Conservation (phyloP, 2,329 filamentous ascomycete genomes). For the Aciculosporium take region DNA sequence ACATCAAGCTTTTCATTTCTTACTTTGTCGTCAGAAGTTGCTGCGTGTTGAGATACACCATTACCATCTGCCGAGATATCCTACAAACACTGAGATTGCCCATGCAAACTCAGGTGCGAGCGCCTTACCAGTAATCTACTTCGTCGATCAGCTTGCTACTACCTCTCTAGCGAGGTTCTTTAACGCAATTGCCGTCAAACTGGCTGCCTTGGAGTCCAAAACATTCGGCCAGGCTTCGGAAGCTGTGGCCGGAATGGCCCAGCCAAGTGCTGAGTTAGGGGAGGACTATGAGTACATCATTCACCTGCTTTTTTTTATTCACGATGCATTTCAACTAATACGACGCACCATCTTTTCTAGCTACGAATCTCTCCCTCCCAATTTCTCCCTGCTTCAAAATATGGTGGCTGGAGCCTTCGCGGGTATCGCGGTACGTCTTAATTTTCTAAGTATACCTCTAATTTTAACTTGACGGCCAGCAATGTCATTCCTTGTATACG, state of each 20-base stretch:
- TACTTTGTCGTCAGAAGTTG: neutral
- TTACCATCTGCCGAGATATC: neutral
- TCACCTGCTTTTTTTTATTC: neutral
- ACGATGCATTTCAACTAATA: neutral
- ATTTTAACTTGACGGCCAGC: neutral
- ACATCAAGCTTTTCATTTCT: neutral
- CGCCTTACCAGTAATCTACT: neutral
- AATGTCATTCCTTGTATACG: neutral
- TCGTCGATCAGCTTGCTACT: neutral
- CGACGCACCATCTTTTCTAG: slow-evolving; percentile 21
- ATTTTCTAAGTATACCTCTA: neutral
- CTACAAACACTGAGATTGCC: neutral
- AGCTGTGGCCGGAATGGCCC: slow-evolving; percentile 57
- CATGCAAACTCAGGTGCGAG: neutral
- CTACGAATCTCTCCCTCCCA: slow-evolving; percentile 88
- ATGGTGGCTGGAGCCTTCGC: slow-evolving; percentile 95
- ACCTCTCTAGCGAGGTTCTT: slow-evolving; percentile 1
- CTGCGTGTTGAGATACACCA: neutral
- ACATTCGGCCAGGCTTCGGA: slow-evolving; percentile 48
- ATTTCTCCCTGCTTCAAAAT: slow-evolving; percentile 87
- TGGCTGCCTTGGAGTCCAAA: slow-evolving; percentile 47
- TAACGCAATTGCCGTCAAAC: slow-evolving; percentile 27
- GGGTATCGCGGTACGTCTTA: slow-evolving; percentile 66
- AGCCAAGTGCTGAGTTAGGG: slow-evolving; percentile 47
- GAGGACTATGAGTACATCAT: slow-evolving; percentile 51